A percentile compares a stretch with the other conserved stretches of the same genome.
phyloP scores from a whole-genome alignment of 1,139 yeast genomes.

The Entelexis paramagnoliae region DNA sequence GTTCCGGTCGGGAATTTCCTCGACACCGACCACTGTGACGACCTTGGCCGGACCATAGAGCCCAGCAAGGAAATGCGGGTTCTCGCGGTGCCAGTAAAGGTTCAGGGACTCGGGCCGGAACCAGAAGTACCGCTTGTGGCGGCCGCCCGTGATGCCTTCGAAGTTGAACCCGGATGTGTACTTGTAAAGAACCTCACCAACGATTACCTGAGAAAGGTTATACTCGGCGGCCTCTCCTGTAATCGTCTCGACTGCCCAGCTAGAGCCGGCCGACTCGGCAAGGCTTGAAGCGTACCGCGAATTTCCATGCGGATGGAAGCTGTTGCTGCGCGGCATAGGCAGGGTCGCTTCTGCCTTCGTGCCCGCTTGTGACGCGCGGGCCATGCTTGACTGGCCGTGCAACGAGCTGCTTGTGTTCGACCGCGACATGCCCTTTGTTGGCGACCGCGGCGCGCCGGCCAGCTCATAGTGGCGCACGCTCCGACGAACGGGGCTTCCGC shows the following conservation, averaged over 20 bases:
- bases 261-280: conserved; percentile 3
- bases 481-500: background rate
- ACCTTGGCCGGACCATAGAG: conserved; percentile 38
- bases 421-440: background rate
- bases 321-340: conserved; percentile 1
- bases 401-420: background rate
- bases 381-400: background rate
- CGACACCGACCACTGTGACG: conserved; percentile 69
- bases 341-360: background rate
- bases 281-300: background rate
- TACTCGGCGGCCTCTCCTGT: conserved; percentile 5
- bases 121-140: conserved; percentile 95
- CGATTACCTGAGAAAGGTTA: conserved; percentile 67
- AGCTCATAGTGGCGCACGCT: background rate
- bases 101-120: conserved; percentile 89
- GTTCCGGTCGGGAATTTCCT: conserved; percentile 71
- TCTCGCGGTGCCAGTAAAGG: conserved; percentile 76
- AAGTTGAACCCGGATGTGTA: conserved; percentile 71
- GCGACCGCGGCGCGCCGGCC: background rate
- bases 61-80: conserved; percentile 55
- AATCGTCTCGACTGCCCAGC: conserved; percentile 10
- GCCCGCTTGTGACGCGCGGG: background rate
- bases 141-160: conserved; percentile 60
- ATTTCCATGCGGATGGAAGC: background rate
- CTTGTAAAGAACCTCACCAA: conserved; percentile 84